Base-by-base conservation (phyloP, 1,284 basidiomycete genomes). In the Marasmius tenuissimus region DNA sequence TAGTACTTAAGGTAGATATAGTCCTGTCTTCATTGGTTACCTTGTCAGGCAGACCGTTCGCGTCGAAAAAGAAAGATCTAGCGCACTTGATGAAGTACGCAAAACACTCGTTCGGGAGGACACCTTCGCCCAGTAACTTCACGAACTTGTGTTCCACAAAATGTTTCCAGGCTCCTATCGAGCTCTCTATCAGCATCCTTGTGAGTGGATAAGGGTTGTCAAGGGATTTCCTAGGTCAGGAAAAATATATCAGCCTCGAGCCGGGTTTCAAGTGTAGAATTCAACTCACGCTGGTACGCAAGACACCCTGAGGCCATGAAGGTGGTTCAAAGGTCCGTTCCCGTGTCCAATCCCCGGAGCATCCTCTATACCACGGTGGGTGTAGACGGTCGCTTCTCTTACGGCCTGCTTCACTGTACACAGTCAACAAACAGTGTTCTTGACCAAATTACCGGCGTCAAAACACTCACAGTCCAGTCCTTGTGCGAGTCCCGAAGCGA, bases 141-240 rank as follows among this genome's bases (percentile, higher is more conserved):
- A 96, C 92, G 67, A 97, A 97, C 0, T 90, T 86, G 68, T 97
- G 95, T 68, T 93, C 83, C 0, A 93, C 88, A 67, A 92, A 95
- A 53, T 79, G 77, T 64, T 87, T 88, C 93, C 93, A 96, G 2
- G 85, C 74, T 1, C 70, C 66, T 0, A 78, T 69, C 20, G 85
- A 85, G 20, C 80, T 80, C 57, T 81, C 78, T 66, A 93, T 93
- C 38, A 94, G 82, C 62, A 85, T 75, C n/a, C 81, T 79, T 3
- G 85, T 85, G 69, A 92, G 85, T 8, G 89, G 93, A 67, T 87
- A 89, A 4, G 87, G 91, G 67, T 88, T 85, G 18, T 72, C 73
- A 10, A 67, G 69, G 0, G 86, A 89, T 40, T 84, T 86, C 57
- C 91, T 93, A 59, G 1, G 16, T 11, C 51, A 47, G 48, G 53